These are phyloP conservation scores for Phoma sp. DNA, from an alignment of 2,329 filamentous ascomycete species.

Conservation along the genomic window DNA sequence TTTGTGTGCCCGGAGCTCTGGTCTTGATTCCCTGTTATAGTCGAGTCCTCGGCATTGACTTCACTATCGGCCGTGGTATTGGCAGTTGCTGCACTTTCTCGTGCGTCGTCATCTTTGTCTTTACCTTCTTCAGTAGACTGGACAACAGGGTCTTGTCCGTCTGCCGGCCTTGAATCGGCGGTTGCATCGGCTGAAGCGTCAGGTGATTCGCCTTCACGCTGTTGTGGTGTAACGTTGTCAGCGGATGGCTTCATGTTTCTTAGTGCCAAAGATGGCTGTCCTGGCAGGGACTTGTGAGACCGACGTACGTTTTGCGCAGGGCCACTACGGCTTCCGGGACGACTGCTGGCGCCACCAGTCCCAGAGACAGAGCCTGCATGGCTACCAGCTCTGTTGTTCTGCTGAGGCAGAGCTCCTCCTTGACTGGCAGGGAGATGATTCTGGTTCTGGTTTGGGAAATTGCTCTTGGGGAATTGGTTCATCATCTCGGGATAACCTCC, in stretches of 20 bases:
- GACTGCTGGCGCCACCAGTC: slow-evolving; percentile 33
- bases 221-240: slow-evolving; percentile 31
- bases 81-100: slow-evolving; percentile 10
- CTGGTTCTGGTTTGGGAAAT: slow-evolving; percentile 68
- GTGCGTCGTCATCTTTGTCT: slow-evolving; percentile 14
- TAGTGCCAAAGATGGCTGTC: slow-evolving; percentile 11
- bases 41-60: slow-evolving; percentile 19
- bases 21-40: slow-evolving; percentile 25
- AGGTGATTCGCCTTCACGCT: slow-evolving; percentile 43
- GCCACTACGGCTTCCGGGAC: slow-evolving; percentile 40
- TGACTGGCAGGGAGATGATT: slow-evolving; percentile 78
- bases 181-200: slow-evolving; percentile 40
- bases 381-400: slow-evolving; percentile 50
- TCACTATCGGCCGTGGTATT: slow-evolving; percentile 13
- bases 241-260: slow-evolving; percentile 20
- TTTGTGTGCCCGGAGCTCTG: slow-evolving; percentile 21
- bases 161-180: slow-evolving; percentile 39
- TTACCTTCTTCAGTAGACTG: slow-evolving; percentile 42
- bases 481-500: slow-evolving; percentile 54
- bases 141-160: slow-evolving; percentile 28
- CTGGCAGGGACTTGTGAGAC: slow-evolving; percentile 28
- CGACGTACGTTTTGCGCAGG: slow-evolving; percentile 44
- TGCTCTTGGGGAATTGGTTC: slow-evolving; percentile 65
- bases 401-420: slow-evolving; percentile 60
- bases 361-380: slow-evolving; percentile 40